These are phyloP conservation scores for Ophiostoma sp. DNA, from an alignment of 2,329 filamentous ascomycete species.

Conservation along the genomic window DNA sequence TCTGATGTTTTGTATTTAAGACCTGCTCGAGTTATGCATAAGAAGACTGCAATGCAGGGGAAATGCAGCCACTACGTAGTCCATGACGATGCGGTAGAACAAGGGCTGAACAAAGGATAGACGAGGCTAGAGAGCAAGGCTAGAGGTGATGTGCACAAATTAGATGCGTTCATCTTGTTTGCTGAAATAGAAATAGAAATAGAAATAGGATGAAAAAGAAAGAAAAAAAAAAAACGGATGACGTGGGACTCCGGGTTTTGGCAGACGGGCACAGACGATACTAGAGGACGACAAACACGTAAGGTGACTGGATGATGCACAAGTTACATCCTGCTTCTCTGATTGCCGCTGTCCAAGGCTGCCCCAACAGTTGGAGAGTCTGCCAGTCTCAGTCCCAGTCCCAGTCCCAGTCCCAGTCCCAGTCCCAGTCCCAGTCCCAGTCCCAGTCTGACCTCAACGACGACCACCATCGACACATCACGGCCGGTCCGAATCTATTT, in stretches of 20 bases:
- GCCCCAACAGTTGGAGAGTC: background rate
- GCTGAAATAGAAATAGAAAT: too few relatives aligned
- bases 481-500: background rate
- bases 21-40: background rate
- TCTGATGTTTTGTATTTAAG: too few relatives aligned
- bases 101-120: background rate
- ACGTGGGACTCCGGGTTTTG: background rate
- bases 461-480: background rate
- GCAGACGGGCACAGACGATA: background rate
- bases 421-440: too few relatives aligned
- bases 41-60: constrained; percentile 5
- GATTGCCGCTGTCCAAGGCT: background rate
- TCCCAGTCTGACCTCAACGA: background rate
- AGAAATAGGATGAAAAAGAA: too few relatives aligned
- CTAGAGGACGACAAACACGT: background rate
- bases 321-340: background rate
- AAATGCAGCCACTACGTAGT: background rate
- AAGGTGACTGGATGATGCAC: background rate
- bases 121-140: constrained; percentile 1
- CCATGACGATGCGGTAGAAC: background rate
- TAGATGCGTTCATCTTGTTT: background rate
- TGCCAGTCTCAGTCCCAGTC: background rate
- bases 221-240: background rate
- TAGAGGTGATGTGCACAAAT: background rate
- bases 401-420: too few relatives aligned